Percentiles rank a stretch among this genome's conserved stretches.
These are phyloP conservation scores for Calonectria pauciramosa DNA, from an alignment of 2,329 filamentous ascomycete species.

Conservation along the genomic window DNA sequence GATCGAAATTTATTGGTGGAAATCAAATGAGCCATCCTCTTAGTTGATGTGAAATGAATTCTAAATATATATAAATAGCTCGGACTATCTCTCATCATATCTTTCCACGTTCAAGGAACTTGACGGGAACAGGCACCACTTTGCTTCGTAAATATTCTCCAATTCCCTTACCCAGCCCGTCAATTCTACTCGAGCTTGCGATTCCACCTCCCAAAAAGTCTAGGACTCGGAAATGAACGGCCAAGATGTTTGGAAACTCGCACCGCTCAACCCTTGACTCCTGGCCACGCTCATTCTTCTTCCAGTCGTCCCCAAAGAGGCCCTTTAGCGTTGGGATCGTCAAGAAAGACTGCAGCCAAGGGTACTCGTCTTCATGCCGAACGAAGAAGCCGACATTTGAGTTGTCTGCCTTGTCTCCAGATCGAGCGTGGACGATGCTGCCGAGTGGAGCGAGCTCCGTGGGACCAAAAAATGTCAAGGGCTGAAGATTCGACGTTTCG, in stretches of 20 bases:
- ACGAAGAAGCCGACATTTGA: conserved; percentile 63
- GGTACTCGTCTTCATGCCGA: conserved; percentile 57
- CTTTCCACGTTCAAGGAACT: not conserved
- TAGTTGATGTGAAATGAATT: not conserved
- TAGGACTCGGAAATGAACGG: conserved; percentile 41
- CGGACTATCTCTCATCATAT: not conserved
- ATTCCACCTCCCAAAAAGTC: conserved; percentile 11
- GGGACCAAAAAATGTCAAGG: conserved; percentile 44
- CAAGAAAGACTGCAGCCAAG: conserved; percentile 59
- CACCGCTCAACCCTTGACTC: conserved; percentile 55
- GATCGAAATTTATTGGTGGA: not conserved
- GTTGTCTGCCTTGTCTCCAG: conserved; percentile 59
- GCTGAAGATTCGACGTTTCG: conserved; percentile 45
- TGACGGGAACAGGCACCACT: not conserved
- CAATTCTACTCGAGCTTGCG: conserved; percentile 1
- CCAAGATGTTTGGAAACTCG: conserved; percentile 56
- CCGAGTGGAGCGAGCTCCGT: conserved; percentile 47
- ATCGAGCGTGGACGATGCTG: conserved; percentile 48
- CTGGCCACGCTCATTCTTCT: conserved; percentile 48
- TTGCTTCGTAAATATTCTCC: conserved; percentile 1
- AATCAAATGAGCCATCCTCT: too few relatives aligned
- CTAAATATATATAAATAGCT: not conserved
- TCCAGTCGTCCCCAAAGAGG: conserved; percentile 54
- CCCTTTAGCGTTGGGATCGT: conserved; percentile 54
- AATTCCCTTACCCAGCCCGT: conserved; percentile 11